phyloP scores from a whole-genome alignment of 345 rosid species.

The Geranium rotundifolium region DNA sequence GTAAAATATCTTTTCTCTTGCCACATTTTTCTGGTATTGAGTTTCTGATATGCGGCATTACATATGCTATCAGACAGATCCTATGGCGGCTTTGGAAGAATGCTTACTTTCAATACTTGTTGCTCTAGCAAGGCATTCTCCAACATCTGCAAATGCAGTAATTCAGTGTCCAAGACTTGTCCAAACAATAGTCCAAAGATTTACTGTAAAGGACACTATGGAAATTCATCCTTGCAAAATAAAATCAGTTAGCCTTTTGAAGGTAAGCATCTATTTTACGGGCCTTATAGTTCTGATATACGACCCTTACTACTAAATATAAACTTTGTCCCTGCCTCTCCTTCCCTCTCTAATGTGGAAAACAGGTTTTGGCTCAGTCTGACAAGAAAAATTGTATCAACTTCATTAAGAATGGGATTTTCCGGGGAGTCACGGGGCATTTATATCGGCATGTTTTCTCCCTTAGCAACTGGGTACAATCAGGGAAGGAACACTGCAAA shows the following conservation, averaged over 20 bases:
- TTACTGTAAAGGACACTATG: constrained; percentile 29
- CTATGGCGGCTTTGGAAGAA: constrained; percentile 43
- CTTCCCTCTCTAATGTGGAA: constrained; percentile 5
- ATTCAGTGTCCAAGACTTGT: constrained; percentile 66
- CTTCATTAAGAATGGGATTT: constrained; percentile 38
- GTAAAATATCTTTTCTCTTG: background rate
- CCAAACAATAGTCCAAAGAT: constrained; percentile 44
- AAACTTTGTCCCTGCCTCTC: too few species aligned
- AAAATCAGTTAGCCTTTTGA: constrained; percentile 49
- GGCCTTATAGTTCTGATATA: background rate
- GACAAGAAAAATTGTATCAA: constrained; percentile 45
- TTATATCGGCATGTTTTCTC: constrained; percentile 49
- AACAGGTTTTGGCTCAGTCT: constrained; percentile 64
- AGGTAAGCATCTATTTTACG: constrained; percentile 30
- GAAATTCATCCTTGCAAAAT: constrained; percentile 47
- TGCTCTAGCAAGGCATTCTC: constrained; percentile 87
- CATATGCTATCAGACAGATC: constrained; percentile 44
- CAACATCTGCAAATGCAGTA: constrained; percentile 59
- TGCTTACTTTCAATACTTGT: constrained; percentile 46
- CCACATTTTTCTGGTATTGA: background rate
- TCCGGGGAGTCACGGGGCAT: constrained; percentile 56
- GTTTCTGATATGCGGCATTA: constrained; percentile 6
- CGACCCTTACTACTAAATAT: background rate
- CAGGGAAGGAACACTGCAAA: constrained; percentile 62
- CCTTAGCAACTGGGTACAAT: constrained; percentile 56